Conservation (phyloP, 305 asterid species). For the Fraxinus latifolia region DNA sequence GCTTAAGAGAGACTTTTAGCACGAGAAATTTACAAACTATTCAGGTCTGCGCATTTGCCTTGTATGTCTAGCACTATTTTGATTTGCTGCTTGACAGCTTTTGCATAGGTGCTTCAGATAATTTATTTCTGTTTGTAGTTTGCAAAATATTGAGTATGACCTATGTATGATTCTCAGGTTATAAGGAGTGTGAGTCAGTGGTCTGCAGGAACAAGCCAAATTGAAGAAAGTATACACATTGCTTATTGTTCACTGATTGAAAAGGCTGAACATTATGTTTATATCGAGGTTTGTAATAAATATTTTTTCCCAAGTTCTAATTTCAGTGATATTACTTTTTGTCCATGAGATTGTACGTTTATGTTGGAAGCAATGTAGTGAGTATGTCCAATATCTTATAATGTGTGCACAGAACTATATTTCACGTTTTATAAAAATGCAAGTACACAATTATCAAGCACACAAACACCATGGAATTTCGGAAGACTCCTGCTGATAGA, state of each 20-base stretch:
- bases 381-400: background rate
- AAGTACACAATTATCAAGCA: background rate
- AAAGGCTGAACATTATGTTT: constrained; percentile 83
- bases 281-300: constrained; percentile 68
- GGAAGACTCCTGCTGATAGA: background rate
- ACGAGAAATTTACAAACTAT: constrained; percentile 9
- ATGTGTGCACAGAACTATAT: background rate
- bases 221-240: constrained; percentile 86
- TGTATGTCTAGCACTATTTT: background rate
- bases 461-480: background rate
- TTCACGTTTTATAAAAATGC: background rate
- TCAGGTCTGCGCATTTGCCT: background rate
- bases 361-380: background rate
- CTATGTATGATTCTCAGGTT: constrained; percentile 48
- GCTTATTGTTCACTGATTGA: constrained; percentile 92
- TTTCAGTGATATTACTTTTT: constrained; percentile 3
- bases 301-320: constrained; percentile 3
- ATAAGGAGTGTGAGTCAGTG: constrained; percentile 94
- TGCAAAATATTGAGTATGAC: constrained; percentile 18
- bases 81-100: background rate
- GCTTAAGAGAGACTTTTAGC: constrained; percentile 5
- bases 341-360: background rate
- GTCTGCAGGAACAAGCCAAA: constrained; percentile 99
- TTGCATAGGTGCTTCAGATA: background rate
- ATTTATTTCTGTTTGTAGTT: background rate